Evolutionary conservation across 2,329 filamentous ascomycete species (phyloP), one percentile per base, ranked within the genome.

Genomic region (Scedosporium boydii): DNA sequence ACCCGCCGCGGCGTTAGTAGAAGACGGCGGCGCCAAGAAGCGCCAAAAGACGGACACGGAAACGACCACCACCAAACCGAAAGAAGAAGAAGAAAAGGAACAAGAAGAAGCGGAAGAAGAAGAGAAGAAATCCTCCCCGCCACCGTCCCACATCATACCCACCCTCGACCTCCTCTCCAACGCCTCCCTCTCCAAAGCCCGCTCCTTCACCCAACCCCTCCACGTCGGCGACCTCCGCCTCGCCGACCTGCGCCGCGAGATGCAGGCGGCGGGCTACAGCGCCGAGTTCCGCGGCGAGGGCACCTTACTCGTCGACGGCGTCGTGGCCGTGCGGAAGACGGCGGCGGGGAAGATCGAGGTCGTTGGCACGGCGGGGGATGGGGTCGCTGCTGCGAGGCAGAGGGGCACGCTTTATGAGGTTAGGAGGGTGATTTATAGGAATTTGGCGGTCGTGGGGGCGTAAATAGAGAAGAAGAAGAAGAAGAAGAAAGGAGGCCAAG

Each of bases 251-350:
- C 83, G 95, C 60, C 87, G 90, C 64, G 83, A 93, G 21, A 90
- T 99, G 86, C 88, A 91, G 69, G 80, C 83, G 14, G 83, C 87
- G 3, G 92, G 93, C 0, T 92, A 97, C 76, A 87, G 85, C 14
- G 93, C 93, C 1, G 95, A 97, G 73, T 97, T 98, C 74, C 83
- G 91, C 59, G 95, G 95, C 59, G 93, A 98, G 74, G 95, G 95
- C 65, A 96, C 89, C 7, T 78, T 99, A 63, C 82, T 99, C 9
- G 88, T 99, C 62, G 93, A 98, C 71, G 90, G 91, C 1, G 84
- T 85, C 9, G 93, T 98, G 6, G 90, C 92, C 3, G 92, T 99
- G 56, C 82, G 91, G 64, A 98, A 99, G 79, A 90, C 88, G 57
- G 87, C 86, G 1, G 89, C 88, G n/a, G 93, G 93, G 0, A 87